Evolutionary conservation across 371 early-diverging fungal species (phyloP), one percentile per base, ranked within the genome.

Genomic region (Syncephalis plumigaleata): DNA sequence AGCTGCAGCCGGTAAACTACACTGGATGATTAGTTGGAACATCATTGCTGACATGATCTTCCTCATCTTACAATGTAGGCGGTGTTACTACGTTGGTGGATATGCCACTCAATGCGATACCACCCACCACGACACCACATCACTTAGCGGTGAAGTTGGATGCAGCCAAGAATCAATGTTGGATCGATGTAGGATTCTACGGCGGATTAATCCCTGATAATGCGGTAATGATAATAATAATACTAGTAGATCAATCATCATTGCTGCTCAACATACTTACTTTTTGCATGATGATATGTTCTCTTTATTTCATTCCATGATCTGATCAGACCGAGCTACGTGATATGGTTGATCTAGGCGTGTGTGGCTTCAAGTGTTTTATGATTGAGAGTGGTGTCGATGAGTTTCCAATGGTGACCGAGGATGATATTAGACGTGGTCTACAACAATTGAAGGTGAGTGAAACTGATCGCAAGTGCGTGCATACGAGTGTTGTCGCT

Each of bases 71-170:
- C n/a, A n/a, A n/a, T n/a, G n/a, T n/a, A 31, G 31, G 31, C 31
- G 85, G 85, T 53, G 74, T 79, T 27, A 77, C 81, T 0, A 82
- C 84, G 0, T 70, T 85, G 22, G 68, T 85, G 42, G 85, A 85
- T 54, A 85, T 85, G 85, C 85, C 85, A n/a, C 66, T 85, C 50
- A 85, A 85, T 64, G 79, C 83, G 24, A 85, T 85, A 50, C 85
- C 85, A 17, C 82, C 84, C 31, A 85, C 85, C 5, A 82, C 83
- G 27, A 83, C 81, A 0, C 73, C 71, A 13, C 70, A 55, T 17
- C 75, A 82, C 46, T 68, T 82, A 37, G 49, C 71, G 26, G 59
- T 58, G 47, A 85, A 85, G 59, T 60, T 75, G 31, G 59, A 61
- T 36, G 79, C 81, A 31, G 82, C 81, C 24, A 49, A 62, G 36